These are phyloP conservation scores for Ostreobium quekettii DNA, from an alignment of 139 green algal genomes.

Conservation along the genomic window DNA sequence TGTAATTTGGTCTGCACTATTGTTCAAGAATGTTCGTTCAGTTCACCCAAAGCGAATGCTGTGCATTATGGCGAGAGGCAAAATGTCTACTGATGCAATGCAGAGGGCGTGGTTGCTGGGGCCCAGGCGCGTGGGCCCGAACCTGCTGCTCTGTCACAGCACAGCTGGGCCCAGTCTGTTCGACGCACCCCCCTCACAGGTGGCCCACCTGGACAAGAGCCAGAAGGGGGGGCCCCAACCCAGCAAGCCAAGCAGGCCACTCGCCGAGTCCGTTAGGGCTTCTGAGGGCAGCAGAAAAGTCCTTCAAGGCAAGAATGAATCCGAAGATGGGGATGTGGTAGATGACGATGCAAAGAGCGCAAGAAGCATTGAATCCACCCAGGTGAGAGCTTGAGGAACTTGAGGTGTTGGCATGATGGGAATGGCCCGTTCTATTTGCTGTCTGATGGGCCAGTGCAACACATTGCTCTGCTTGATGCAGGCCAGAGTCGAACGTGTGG, in stretches of 20 bases:
- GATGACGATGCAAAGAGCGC: not conserved
- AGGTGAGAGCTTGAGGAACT: slow-evolving; percentile 7
- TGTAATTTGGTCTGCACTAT: no score
- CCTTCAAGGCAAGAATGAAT: no score
- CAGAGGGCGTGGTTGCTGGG: slow-evolving; percentile 74
- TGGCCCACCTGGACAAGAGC: slow-evolving; percentile 31
- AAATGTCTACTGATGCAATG: no score
- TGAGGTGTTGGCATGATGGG: no score
- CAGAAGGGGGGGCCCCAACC: not conserved
- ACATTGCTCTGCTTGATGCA: no score
- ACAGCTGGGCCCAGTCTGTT: slow-evolving; percentile 34
- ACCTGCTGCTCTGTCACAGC: slow-evolving; percentile 58
- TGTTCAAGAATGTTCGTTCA: no score
- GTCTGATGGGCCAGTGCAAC: no score
- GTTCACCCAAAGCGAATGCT: no score
- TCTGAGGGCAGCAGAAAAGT: no score
- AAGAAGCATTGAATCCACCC: slow-evolving; percentile 1
- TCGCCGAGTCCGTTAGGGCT: no score
- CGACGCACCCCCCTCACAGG: slow-evolving; percentile 22
- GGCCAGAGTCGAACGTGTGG: no score
- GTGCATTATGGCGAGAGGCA: not conserved
- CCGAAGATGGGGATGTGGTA: slow-evolving; percentile 16
- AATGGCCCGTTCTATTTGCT: no score
- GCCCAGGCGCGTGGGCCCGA: slow-evolving; percentile 65
- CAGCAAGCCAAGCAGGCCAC: slow-evolving; percentile 13